Base-by-base conservation (phyloP, 2,329 filamentous ascomycete species). In the Arthrobotrys sinensis region DNA sequence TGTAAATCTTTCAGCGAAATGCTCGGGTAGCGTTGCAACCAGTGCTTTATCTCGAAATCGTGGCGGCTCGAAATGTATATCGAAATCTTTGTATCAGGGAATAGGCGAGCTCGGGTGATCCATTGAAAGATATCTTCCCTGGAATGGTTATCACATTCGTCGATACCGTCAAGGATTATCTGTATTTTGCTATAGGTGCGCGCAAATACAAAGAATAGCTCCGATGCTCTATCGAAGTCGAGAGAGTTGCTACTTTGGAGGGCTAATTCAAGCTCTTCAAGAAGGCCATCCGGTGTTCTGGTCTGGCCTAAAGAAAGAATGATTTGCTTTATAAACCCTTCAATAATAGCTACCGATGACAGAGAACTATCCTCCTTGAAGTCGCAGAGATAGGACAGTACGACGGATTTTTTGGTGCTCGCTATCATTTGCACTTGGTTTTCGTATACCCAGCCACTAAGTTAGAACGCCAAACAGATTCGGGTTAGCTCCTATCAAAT, bases 81-180 rank as follows among this genome's bases (percentile, higher is more conserved):
- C 16, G 75, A 65, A 21, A 81, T 76, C 1, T 36, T 14, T 8
- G 52, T 48, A 14, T 43, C 60, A 1, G 55, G 32, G 19, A 63
- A 57, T 4, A 7, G 19, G 6, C 57, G 19, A 14, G 64, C 52
- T 0, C 43, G 53, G 14, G 48, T 12, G 3, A 80, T 50, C 46
- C 72, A 72, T 10, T 11, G 38, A 1, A 79, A 53, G 1, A 80
- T 40, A 1, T 76, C 79, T 4, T 34, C 45, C 34, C 69, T 72
- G 0, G 66, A 57, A 48, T 63, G 50, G 10, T 28, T 78, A 14
- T 79, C 63, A 48, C 80, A 81, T 60, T 80, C 80, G 40, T 81
- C 80, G 11, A 80, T 66, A 1, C 80, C 80, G 32, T 81, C 80
- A 11, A 81, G 36, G 38, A 81, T 40, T 19, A 80, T 57, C 34